Conservation (phyloP, 169 alveolate genomes). For the Eimeria acervulina region DNA sequence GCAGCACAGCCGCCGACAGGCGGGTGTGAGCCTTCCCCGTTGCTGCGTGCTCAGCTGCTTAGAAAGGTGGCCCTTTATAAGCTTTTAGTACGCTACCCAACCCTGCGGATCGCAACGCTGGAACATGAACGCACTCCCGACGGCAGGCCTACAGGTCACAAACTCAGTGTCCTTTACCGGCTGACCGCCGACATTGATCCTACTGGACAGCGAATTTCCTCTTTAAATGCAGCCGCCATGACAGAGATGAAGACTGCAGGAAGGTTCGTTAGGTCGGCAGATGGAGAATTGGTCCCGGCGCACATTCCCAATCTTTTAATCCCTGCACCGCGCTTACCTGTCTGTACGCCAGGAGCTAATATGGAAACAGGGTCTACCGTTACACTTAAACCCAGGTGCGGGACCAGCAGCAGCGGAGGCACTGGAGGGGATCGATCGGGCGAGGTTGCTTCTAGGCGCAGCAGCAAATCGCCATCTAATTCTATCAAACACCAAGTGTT, state of each 20-base stretch:
- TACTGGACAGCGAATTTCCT: conserved; percentile 46
- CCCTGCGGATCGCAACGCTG: conserved; percentile 78
- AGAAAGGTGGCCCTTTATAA: conserved; percentile 72
- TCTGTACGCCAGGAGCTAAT: conserved; percentile 69
- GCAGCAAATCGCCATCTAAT: conserved; percentile 4
- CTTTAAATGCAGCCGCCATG: conserved; percentile 36
- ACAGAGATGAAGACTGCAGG: conserved; percentile 54
- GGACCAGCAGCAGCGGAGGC: conserved; percentile 69
- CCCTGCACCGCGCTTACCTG: conserved; percentile 73
- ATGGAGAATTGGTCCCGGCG: conserved; percentile 41
- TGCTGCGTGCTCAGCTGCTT: conserved; percentile 54
- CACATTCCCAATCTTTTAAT: conserved; percentile 59
- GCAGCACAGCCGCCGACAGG: conserved; percentile 48
- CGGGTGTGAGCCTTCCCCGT: conserved; percentile 69
- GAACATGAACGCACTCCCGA: conserved; percentile 73
- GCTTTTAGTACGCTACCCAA: conserved; percentile 81
- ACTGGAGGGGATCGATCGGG: conserved; percentile 53
- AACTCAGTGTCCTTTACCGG: conserved; percentile 78
- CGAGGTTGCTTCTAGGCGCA: neutral
- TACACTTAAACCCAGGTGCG: conserved; percentile 60
- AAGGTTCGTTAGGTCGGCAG: conserved; percentile 44
- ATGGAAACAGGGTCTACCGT: conserved; percentile 31
- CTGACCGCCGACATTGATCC: conserved; percentile 77
- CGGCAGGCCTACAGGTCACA: conserved; percentile 82
- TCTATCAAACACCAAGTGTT: neutral